Conservation (phyloP, 257 asterid genomes). For the Solanum verrucosum region DNA sequence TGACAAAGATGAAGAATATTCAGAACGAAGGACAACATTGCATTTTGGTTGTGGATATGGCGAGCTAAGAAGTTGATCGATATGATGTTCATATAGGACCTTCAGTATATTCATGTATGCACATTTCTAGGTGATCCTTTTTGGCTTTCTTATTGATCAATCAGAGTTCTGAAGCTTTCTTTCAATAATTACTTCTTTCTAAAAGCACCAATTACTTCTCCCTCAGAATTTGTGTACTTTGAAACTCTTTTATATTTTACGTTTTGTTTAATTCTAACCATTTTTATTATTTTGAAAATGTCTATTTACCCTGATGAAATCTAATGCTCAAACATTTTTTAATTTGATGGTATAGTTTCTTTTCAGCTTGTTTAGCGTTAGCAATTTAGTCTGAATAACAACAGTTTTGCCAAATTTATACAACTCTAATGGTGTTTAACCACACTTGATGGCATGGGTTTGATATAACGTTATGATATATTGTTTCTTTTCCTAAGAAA, state of each 20-base stretch:
- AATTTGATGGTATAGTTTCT: not conserved
- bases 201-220: not conserved
- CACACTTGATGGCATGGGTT: not conserved
- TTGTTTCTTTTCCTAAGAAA: not conserved
- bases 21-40: conserved; percentile 96
- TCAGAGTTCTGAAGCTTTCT: not conserved
- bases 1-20: conserved; percentile 94
- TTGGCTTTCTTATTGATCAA: not conserved
- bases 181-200: not conserved
- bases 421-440: not conserved
- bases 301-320: not conserved
- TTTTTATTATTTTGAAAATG: not conserved
- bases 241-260: not conserved
- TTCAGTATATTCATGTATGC: not conserved
- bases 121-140: not conserved
- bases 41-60: conserved; percentile 99
- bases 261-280: not conserved
- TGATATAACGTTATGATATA: not conserved
- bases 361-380: not conserved
- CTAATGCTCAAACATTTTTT: not conserved
- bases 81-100: not conserved
- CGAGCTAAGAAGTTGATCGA: conserved; percentile 40
- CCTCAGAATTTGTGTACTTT: not conserved
- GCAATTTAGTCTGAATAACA: not conserved
- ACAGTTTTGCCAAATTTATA: not conserved